Evolutionary conservation across 1,139 yeast genomes (phyloP), one percentile per base, ranked within the genome.

Genomic region (Hyphopichia pseudoburtonii): DNA sequence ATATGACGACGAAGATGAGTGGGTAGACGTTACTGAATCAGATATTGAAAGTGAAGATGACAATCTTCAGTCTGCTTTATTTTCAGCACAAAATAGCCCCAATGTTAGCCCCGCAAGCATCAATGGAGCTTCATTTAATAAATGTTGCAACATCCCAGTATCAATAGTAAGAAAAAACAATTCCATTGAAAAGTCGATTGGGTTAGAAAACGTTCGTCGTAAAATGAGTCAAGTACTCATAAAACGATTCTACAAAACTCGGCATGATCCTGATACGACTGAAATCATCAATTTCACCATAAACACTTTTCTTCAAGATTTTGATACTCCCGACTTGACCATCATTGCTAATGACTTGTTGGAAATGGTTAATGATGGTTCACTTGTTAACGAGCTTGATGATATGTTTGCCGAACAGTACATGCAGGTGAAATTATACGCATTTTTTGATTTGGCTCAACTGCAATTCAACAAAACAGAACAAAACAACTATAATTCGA

Each of bases 321-420:
- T 37, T 19, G 41, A 40, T 22, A 23, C 36, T 6, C 33, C 36
- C 8, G 41, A 41, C 21, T 19, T 40, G 7, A 12, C 35, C 3
- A 27, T 39, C 9, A 37, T 41, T 16, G 39, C 39, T 22, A 38
- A 40, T 26, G 39, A 41, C 16, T 30, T 41, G 2, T 31, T 39
- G 14, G 31, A 29, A 8, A 21, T 24, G 18, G 42, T 32, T 5
- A 32, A 34, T 11, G 33, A 41, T 9, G 39, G 37, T 22, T 17
- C 35, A 23, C 30, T 41, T 16, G n/a, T 23, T 10, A 42, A 40
- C 26, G 41, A 37, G 16, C 31, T 41, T 12, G 45, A 41, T 33
- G 23, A 17, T 10, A 35, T 39, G 26, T 39, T 34, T 15, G 17
- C 22, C 18, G 32, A 29, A n/a, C 32, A 28, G 4, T 34, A 34